These are phyloP conservation scores for Wallacemonas sp. DNA, from an alignment of 208 protist species.

Conservation along the genomic window DNA sequence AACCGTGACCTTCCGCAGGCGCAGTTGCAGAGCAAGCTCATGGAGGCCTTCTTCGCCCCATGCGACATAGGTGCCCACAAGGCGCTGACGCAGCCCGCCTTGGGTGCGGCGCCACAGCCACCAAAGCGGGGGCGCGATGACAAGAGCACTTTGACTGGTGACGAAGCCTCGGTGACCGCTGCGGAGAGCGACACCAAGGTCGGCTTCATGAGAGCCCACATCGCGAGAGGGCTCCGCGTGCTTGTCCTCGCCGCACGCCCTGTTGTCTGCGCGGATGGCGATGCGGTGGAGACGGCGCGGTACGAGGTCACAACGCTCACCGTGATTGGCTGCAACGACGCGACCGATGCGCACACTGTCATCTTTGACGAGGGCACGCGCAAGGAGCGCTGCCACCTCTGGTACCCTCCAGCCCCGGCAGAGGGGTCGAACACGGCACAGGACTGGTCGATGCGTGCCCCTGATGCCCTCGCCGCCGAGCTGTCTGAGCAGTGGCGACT, in stretches of 20 bases:
- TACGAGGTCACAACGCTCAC: slow-evolving; percentile 28
- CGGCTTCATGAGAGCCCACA: neutral
- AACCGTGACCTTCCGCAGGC: slow-evolving; percentile 42
- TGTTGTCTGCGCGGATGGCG: no score
- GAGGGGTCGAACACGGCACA: no score
- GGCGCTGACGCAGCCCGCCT: neutral
- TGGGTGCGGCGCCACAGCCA: neutral
- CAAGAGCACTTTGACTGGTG: neutral
- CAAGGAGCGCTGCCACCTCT: slow-evolving; percentile 18
- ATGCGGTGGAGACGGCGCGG: no score
- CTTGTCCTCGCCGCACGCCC: slow-evolving; percentile 17
- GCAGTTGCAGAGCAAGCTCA: slow-evolving; percentile 31
- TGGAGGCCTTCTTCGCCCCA: slow-evolving; percentile 28
- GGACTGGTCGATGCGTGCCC: no score
- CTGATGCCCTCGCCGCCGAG: no score
- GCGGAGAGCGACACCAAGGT: neutral
- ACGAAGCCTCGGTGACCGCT: neutral
- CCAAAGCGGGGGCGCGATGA: slow-evolving; percentile 15
- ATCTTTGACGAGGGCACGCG: slow-evolving; percentile 18
- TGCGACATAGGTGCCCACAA: slow-evolving; percentile 2
- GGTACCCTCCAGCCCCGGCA: no score
- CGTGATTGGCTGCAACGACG: slow-evolving; percentile 63
- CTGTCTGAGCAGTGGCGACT: no score
- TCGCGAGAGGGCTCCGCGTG: slow-evolving; percentile 30
- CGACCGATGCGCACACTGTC: slow-evolving; percentile 45